Evolutionary conservation across 805 yeast species (phyloP).

Genomic region (Myxozyma monticola): DNA sequence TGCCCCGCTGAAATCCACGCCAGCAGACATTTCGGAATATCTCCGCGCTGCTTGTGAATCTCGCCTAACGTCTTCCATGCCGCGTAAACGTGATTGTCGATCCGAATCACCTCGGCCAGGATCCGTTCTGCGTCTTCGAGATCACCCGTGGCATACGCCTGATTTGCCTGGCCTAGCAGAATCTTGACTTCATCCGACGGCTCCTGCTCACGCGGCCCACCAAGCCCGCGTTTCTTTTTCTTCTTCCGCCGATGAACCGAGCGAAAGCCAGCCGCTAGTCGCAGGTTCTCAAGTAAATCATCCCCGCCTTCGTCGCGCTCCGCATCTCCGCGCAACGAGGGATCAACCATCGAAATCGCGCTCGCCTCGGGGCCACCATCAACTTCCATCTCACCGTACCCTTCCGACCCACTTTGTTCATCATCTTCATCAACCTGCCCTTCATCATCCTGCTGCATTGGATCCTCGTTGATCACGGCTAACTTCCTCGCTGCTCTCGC

Average conservation of each 20-base stretch:
- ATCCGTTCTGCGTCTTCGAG: slow-evolving; percentile 40
- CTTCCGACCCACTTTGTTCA: too few species aligned
- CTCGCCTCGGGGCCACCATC: not conserved
- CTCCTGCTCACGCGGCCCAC: slow-evolving; percentile 21
- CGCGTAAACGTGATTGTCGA: slow-evolving; percentile 73
- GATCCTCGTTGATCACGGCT: not conserved
- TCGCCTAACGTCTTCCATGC: slow-evolving; percentile 91
- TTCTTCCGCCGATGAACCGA: not conserved
- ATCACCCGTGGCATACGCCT: slow-evolving; percentile 69
- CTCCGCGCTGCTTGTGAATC: slow-evolving; percentile 67
- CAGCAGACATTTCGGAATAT: slow-evolving; percentile 69
- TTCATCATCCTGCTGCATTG: not conserved
- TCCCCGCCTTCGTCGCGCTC: slow-evolving; percentile 5
- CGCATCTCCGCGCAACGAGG: slow-evolving; percentile 3
- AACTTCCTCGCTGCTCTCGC: slow-evolving; percentile 22
- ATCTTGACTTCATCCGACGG: slow-evolving; percentile 64
- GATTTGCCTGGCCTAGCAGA: slow-evolving; percentile 71
- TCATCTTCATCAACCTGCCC: slow-evolving; percentile 3
- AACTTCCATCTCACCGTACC: not conserved
- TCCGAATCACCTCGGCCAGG: slow-evolving; percentile 58
- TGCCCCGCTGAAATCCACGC: slow-evolving; percentile 83
- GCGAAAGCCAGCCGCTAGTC: slow-evolving; percentile 19
- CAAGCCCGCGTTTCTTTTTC: slow-evolving; percentile 5
- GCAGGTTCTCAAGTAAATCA: slow-evolving; percentile 10
- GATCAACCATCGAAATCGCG: slow-evolving; percentile 12